These are phyloP conservation scores for Zopfochytrium polystomum DNA, from an alignment of 371 early-diverging fungal species.

Conservation along the genomic window DNA sequence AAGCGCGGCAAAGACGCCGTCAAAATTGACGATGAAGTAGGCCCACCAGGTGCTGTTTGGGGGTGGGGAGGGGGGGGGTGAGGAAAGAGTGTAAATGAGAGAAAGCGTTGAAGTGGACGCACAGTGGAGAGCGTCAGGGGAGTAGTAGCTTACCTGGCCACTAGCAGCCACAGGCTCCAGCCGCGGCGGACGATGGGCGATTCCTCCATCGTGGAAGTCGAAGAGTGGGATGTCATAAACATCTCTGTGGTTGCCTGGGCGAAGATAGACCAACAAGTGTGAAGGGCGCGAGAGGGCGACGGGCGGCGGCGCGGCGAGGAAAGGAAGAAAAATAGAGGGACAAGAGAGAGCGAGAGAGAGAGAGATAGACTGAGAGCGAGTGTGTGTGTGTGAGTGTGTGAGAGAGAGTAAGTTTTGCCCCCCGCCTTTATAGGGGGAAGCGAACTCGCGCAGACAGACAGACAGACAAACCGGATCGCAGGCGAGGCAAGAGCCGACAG, in stretches of 20 bases:
- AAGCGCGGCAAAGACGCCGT: slow-evolving; percentile 1
- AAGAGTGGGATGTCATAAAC: neutral
- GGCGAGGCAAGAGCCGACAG: no score
- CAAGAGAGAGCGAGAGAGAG: no score
- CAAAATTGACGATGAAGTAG: slow-evolving; percentile 2
- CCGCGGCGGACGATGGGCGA: neutral
- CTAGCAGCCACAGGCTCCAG: neutral
- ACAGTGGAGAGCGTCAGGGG: neutral
- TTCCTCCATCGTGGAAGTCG: neutral
- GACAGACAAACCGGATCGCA: no score
- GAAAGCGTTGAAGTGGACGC: neutral
- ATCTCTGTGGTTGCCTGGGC: neutral
- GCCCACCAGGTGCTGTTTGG: neutral
- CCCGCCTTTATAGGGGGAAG: no score
- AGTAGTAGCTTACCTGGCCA: neutral
- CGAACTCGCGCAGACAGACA: no score
- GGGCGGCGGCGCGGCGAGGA: neutral
- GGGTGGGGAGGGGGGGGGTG: neutral
- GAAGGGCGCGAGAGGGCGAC: neutral
- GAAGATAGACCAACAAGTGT: neutral
- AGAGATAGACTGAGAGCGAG: no score
- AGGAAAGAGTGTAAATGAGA: neutral
- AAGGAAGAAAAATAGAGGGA: neutral
- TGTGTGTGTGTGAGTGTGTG: no score
- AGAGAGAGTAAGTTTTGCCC: no score